Evolutionary conservation across 106 monocot genomes (phyloP), one percentile per base, ranked within the genome.

Genomic region (Alisma plantagoaquatica): DNA sequence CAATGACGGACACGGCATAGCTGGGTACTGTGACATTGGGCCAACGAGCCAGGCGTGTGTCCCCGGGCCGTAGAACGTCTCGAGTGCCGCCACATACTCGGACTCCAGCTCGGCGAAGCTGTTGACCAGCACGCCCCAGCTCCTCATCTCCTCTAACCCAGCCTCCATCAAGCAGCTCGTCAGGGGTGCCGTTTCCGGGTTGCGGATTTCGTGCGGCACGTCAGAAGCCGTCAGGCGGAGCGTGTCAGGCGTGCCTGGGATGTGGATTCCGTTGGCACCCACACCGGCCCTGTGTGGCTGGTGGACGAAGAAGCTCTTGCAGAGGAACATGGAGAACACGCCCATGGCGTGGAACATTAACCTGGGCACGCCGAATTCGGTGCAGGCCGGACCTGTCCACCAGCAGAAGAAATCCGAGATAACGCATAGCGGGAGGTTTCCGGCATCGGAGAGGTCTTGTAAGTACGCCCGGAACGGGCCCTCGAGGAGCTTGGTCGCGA

Each of bases 41-140:
- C 55, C 65, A 3, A 48, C 33, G 24, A 24, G 2, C 54, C 54
- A 66, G 1, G 27, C 16, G 24, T 33, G 23, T 3, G 12, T 9
- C 10, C 44, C 18, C n/a, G 0, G 2, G 12, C 42, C 28, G 23
- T 17, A 55, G 14, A 1, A 30, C 20, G 10, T 16, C 19, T 24
- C 12, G 17, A 15, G 24, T 8, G 7, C 3, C 2, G 23, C 28
- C 1, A 35, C 24, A 33, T 49, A 62, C 4, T 16, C 25, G 23
- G 18, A 1, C 31, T 66, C 55, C 24, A 66, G 19, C 24, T 56
- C 47, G 3, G 24, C 31, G 23, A 66, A 66, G 33, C 12, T 66
- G 56, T 66, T 56, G 15, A 48, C 15, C n/a, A 66, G 11, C 21
- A 48, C 25, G 2, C 54, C 54, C 10, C 33, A 53, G 21, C 29